These are phyloP conservation scores for Aspergillus avenaceus DNA, from an alignment of 495 filamentous ascomycete species.

Conservation along the genomic window DNA sequence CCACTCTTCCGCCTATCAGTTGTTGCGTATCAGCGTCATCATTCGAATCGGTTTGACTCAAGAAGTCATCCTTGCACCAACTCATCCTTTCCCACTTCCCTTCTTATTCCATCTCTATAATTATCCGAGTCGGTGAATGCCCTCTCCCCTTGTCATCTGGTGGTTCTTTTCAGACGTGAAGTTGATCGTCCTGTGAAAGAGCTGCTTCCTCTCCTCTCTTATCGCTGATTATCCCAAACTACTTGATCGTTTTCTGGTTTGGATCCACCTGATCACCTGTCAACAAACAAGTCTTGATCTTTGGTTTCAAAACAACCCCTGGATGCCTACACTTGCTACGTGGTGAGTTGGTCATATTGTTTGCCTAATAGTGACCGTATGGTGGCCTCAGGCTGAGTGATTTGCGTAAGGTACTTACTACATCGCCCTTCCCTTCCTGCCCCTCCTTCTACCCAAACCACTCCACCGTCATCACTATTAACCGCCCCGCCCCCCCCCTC, in stretches of 20 bases:
- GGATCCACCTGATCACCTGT: background rate
- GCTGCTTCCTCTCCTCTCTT: background rate
- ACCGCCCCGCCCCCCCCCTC: background rate
- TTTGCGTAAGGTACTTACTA: conserved; percentile 13
- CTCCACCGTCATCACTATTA: background rate
- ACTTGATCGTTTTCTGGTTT: no score
- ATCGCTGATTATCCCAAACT: background rate
- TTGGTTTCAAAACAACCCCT: background rate
- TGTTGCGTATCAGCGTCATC: conserved; percentile 4
- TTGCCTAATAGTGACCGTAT: conserved; percentile 18
- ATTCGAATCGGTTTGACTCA: conserved; percentile 1
- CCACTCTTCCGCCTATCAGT: conserved; percentile 21
- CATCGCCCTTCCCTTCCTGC: background rate
- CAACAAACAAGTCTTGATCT: background rate
- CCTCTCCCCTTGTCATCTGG: background rate
- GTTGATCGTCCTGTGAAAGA: no score
- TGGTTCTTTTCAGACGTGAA: no score
- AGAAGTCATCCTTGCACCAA: background rate
- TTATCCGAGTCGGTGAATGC: no score
- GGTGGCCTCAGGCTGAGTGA: conserved; percentile 19
- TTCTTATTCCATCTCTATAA: background rate
- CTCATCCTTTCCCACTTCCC: background rate
- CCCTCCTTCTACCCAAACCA: background rate
- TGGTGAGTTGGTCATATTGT: conserved; percentile 3
- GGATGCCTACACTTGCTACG: background rate